phyloP scores from a whole-genome alignment of 2,329 filamentous ascomycete species.

The Magnaporthiopsis poae region DNA sequence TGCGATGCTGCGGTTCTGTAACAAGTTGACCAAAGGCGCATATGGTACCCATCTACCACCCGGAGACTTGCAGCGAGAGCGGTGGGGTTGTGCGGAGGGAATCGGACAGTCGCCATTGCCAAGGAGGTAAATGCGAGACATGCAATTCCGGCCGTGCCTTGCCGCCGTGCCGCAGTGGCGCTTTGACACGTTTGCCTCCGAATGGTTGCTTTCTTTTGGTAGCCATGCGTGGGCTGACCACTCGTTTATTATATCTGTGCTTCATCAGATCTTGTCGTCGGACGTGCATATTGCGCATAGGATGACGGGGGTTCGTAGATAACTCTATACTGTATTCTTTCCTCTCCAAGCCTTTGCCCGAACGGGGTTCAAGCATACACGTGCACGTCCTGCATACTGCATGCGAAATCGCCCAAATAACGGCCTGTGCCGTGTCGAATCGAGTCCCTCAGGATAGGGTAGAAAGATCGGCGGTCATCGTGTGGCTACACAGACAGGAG shows the following conservation, averaged over 20 bases:
- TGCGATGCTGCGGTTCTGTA: neutral
- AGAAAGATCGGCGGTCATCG: neutral
- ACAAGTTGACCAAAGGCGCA: neutral
- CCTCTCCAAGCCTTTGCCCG: neutral
- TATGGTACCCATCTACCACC: neutral
- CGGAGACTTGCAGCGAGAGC: neutral
- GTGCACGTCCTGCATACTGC: neutral
- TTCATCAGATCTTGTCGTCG: neutral
- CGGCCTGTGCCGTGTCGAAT: neutral
- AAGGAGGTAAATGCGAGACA: neutral
- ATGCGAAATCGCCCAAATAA: neutral
- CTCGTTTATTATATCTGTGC: neutral
- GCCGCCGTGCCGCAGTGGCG: too few species aligned
- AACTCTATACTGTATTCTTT: neutral
- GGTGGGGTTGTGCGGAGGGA: neutral
- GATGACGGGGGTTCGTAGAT: neutral
- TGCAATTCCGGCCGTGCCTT: too few species aligned
- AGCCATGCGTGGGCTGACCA: neutral
- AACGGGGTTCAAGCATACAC: neutral
- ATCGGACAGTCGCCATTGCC: neutral
- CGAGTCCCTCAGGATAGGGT: neutral
- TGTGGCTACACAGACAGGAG: neutral
- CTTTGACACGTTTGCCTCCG: neutral
- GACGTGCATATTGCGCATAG: neutral
- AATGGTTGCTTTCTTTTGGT: neutral